Percentiles rank a stretch among this genome's conserved stretches.
Conservation (phyloP, 2,329 filamentous ascomycete species). For the Calonectria pteridis region DNA sequence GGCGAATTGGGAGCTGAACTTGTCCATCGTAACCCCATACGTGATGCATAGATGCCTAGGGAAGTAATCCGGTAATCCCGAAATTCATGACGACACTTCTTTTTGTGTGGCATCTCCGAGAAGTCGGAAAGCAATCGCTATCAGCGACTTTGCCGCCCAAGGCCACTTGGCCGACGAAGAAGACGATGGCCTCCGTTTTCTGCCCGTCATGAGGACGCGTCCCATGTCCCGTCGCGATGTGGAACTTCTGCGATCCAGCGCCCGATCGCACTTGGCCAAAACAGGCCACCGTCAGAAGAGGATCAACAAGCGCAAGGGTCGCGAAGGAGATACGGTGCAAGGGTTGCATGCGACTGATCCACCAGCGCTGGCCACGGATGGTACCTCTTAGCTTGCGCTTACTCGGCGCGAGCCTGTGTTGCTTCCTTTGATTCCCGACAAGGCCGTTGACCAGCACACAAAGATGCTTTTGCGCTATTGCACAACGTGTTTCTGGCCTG, state of each 20-base stretch:
- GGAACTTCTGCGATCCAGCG: not conserved
- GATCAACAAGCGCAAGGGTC: not conserved
- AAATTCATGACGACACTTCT: too few species aligned
- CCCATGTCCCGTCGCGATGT: not conserved
- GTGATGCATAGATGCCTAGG: too few species aligned
- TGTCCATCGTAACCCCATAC: too few species aligned
- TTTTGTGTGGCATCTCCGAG: too few species aligned
- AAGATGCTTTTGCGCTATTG: not conserved
- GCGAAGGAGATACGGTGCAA: not conserved
- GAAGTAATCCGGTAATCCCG: too few species aligned
- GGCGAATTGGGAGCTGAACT: too few species aligned
- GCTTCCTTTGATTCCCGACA: not conserved
- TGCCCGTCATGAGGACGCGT: not conserved
- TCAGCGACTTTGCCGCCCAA: not conserved
- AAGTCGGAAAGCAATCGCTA: not conserved
- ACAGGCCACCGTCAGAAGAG: not conserved
- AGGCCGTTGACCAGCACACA: not conserved
- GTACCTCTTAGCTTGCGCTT: not conserved
- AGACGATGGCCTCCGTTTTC: not conserved
- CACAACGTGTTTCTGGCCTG: not conserved
- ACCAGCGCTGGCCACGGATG: not conserved
- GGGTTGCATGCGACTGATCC: not conserved
- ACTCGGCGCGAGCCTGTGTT: not conserved
- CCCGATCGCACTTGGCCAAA: not conserved
- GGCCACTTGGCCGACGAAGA: not conserved